phyloP scores from a whole-genome alignment of 2,329 filamentous ascomycete species.

The Fusarium incarnatum region DNA sequence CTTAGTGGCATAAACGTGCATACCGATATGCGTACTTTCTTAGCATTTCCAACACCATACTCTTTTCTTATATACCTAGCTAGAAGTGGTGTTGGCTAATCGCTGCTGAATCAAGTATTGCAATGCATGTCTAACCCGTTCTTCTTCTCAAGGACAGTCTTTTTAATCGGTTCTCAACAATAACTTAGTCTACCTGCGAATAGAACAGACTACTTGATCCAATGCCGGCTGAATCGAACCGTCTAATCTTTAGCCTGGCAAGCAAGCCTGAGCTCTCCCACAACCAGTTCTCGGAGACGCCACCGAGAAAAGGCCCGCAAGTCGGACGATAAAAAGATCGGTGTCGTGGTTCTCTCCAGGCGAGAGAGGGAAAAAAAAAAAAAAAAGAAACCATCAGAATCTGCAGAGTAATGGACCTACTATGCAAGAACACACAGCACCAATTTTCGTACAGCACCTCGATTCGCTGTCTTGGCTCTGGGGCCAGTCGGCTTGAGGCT shows the following conservation, averaged over 20 bases:
- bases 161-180: slow-evolving; percentile 26
- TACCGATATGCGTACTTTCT: slow-evolving; percentile 1
- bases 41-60: not conserved
- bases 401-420: slow-evolving; percentile 37
- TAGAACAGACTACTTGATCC: not conserved
- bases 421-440: slow-evolving; percentile 5
- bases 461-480: slow-evolving; percentile 17
- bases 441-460: slow-evolving; percentile 8
- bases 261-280: slow-evolving; percentile 6
- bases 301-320: slow-evolving; percentile 32
- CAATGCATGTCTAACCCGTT: slow-evolving; percentile 11
- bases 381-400: slow-evolving; percentile 22
- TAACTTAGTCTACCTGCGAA: not conserved
- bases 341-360: slow-evolving; percentile 21
- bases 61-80: not conserved
- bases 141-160: slow-evolving; percentile 19
- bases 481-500: slow-evolving; percentile 11
- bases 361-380: slow-evolving; percentile 18
- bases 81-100: slow-evolving; percentile 20
- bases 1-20: slow-evolving; percentile 16
- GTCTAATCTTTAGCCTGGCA: slow-evolving; percentile 30
- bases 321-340: slow-evolving; percentile 29
- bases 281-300: slow-evolving; percentile 24
- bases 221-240: slow-evolving; percentile 31
- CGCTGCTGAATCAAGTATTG: slow-evolving; percentile 19